Evolutionary conservation across 768 basidiomycete species (phyloP).

Genomic region (Chiua virens): DNA sequence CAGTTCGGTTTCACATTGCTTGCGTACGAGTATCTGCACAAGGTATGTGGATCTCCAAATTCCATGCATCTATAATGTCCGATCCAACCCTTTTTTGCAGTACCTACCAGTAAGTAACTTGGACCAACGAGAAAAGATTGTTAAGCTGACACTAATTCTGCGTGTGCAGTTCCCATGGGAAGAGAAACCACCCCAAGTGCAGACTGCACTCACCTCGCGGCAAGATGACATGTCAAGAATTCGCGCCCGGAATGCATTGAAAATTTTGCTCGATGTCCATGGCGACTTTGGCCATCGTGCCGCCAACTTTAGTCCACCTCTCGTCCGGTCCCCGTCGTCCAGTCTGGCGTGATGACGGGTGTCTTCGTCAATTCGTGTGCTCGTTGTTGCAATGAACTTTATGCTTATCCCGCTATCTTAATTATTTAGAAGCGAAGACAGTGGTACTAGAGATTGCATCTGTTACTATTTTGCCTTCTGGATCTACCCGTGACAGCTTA

Average conservation of each 20-base stretch:
- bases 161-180: conserved; percentile 76
- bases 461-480: neutral
- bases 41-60: conserved; percentile 39
- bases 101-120: conserved; percentile 31
- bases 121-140: neutral
- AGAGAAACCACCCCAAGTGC: conserved; percentile 61
- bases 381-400: neutral
- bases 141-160: conserved; percentile 3
- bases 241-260: conserved; percentile 92
- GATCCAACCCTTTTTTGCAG: conserved; percentile 15
- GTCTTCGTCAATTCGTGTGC: neutral
- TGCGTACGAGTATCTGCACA: conserved; percentile 73
- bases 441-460: conserved; percentile 9
- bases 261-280: conserved; percentile 86
- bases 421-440: conserved; percentile 14
- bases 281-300: conserved; percentile 80
- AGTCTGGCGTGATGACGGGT: conserved; percentile 17
- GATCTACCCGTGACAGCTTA: conserved; percentile 2
- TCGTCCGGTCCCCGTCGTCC: conserved; percentile 18
- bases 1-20: conserved; percentile 95
- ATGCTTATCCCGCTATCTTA: conserved; percentile 19
- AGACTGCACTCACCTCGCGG: conserved; percentile 68
- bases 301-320: conserved; percentile 32
- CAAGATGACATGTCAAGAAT: conserved; percentile 85
- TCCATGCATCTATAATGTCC: neutral